Evolutionary conservation across 2,329 filamentous ascomycete species (phyloP).

Genomic region (Phoma sp.): DNA sequence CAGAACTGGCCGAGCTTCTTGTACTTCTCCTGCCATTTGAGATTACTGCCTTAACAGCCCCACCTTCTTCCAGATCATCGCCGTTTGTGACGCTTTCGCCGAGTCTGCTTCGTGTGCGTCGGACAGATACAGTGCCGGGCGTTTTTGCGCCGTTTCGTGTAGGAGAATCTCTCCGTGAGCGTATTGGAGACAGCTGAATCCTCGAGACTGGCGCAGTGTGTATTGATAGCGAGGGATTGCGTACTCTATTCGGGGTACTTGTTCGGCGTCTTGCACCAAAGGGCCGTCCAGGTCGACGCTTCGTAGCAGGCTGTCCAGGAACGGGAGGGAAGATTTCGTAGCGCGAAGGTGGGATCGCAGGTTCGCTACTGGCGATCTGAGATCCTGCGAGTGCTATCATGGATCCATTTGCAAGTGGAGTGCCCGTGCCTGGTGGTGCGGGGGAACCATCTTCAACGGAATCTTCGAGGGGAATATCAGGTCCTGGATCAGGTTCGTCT

Average conservation of each 20-base stretch:
- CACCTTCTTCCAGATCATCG: constrained; percentile 40
- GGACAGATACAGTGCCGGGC: constrained; percentile 36
- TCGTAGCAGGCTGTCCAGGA: constrained; percentile 53
- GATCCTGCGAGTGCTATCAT: constrained; percentile 38
- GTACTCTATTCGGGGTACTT: constrained; percentile 42
- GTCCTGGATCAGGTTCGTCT: constrained; percentile 23
- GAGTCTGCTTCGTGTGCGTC: constrained; percentile 53
- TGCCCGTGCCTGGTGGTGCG: constrained; percentile 31
- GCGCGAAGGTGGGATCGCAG: constrained; percentile 69
- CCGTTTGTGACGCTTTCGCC: constrained; percentile 50
- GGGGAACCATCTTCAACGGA: constrained; percentile 41
- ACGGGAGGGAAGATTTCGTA: constrained; percentile 81
- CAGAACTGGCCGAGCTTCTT: constrained; percentile 39
- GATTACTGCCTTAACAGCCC: constrained; percentile 34
- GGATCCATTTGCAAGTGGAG: constrained; percentile 42
- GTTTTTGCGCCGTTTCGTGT: constrained; percentile 41
- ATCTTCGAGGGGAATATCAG: constrained; percentile 35
- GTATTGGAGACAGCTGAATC: constrained; percentile 40
- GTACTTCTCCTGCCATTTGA: constrained; percentile 38
- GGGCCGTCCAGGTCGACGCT: constrained; percentile 45
- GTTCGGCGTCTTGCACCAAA: constrained; percentile 48
- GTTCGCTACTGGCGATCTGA: constrained; percentile 34
- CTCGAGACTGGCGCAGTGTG: constrained; percentile 42
- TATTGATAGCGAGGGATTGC: constrained; percentile 33
- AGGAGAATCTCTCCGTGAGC: constrained; percentile 39